A percentile compares a stretch with the other conserved stretches of the same genome.
Conservation (phyloP, 148 eudicot genomes). For the Suaeda aralocaspica region DNA sequence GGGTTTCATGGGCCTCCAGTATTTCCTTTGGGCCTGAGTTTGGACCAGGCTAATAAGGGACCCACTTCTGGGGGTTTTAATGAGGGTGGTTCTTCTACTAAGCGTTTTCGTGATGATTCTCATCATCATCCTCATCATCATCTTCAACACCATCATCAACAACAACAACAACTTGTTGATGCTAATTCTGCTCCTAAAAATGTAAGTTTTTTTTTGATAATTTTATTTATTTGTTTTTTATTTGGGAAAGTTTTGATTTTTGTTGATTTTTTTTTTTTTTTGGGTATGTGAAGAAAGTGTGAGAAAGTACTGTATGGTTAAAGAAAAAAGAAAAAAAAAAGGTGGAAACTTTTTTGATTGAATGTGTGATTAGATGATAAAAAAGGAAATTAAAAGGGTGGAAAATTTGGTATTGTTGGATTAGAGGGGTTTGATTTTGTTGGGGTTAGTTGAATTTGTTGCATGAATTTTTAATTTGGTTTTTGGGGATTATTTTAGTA, state of each 20-base stretch:
- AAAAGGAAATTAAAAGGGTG: background rate
- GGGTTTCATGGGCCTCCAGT: conserved; percentile 34
- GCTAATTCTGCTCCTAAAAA: conserved; percentile 38
- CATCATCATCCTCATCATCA: no score
- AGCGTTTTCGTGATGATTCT: conserved; percentile 47
- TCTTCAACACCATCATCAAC: no score
- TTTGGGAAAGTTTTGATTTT: background rate
- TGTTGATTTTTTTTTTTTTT: background rate
- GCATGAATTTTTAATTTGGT: no score
- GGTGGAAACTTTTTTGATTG: background rate
- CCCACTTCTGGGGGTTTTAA: conserved; percentile 35
- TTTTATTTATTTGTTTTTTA: background rate
- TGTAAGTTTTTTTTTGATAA: conserved; percentile 27
- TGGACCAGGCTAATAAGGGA: conserved; percentile 41
- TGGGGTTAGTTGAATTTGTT: background rate
- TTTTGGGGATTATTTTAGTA: background rate
- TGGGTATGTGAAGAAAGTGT: no score
- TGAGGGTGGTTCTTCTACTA: conserved; percentile 30
- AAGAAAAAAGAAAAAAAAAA: background rate
- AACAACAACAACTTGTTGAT: conserved; percentile 29
- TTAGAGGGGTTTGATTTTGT: background rate
- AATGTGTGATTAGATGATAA: background rate
- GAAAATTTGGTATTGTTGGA: background rate
- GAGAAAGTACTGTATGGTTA: background rate
- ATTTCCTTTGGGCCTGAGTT: conserved; percentile 56